Percentiles rank a stretch among this genome's conserved stretches.
Conservation (phyloP, 2,329 filamentous ascomycete species). For the Sordariomycetes sp. region DNA sequence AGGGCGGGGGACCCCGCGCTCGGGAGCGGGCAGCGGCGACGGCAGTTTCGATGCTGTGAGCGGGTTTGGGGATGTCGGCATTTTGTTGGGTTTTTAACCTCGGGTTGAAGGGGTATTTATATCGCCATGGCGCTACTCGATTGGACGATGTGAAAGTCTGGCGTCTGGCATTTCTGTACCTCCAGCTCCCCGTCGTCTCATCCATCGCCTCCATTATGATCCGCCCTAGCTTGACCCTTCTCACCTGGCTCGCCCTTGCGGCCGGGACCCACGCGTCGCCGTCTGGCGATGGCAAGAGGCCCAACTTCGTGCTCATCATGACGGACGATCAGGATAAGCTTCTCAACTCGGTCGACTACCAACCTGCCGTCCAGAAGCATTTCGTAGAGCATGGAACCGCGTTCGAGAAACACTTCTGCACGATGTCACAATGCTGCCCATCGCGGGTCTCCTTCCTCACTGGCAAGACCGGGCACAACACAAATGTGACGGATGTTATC, state of each 20-base stretch:
- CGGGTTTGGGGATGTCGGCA: too few species aligned
- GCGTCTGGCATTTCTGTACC: too few species aligned
- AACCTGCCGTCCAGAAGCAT: constrained; percentile 38
- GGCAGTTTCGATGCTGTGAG: too few species aligned
- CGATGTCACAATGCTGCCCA: constrained; percentile 45
- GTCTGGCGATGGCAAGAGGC: not conserved
- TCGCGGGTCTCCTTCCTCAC: constrained; percentile 53
- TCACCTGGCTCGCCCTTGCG: not conserved
- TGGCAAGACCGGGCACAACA: constrained; percentile 58
- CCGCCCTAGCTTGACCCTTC: not conserved
- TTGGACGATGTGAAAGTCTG: too few species aligned
- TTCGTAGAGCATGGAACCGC: constrained; percentile 40
- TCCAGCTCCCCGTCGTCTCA: not conserved
- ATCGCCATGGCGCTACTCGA: too few species aligned
- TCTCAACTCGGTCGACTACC: constrained; percentile 43
- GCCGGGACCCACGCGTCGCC: not conserved
- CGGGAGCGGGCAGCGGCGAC: too few species aligned
- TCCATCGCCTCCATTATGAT: not conserved
- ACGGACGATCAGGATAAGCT: constrained; percentile 52
- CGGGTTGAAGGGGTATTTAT: too few species aligned
- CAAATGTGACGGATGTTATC: constrained; percentile 51
- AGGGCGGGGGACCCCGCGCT: too few species aligned
- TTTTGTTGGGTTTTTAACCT: too few species aligned
- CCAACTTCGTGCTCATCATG: constrained; percentile 50
- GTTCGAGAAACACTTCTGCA: constrained; percentile 46